Evolutionary conservation across 208 protist species (phyloP), one percentile per base, ranked within the genome.

Genomic region (Dictyostelium gargantuum): DNA sequence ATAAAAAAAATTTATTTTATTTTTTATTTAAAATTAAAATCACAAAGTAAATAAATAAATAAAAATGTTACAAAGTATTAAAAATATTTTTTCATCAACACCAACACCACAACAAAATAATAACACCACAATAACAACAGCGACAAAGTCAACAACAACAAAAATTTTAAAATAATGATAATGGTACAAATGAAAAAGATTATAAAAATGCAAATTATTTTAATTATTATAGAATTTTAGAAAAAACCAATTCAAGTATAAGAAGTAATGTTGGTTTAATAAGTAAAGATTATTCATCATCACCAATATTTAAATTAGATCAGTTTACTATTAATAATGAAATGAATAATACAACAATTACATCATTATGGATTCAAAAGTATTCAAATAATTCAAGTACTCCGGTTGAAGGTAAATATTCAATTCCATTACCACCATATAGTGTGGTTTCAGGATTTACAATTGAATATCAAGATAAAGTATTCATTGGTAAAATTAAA

Each of bases 401-500:
- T 5, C 80, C 80, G 26, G 80, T 85, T 21, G 80, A 85, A 46
- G 80, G 40, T 1, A 21, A 61, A 0, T 85, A 75, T 35, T 32
- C 0, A 11, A 74, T 85, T 32, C 80, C 80, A 54, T 35, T 85
- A 2, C 15, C 80, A 17, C 63, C 58, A 19, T 42, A 40, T 42
- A 13, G 44, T 38, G 10, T 32, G 0, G 46, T 85, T 2, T 61
- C 29, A 21, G 23, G 56, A 1, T 75, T 85, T 6, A n/a, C 15
- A 4, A 46, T 85, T 0, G 44, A 50, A 44, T 73, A 61, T 35
- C 42, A 91, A 23, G 85, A 73, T 38, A 54, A 91, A 38, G 13
- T 81, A 38, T 21, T 82, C 1, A 75, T 46, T n/a, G 73, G 48
- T n/a, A 73, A 42, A n/a, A 74, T 91, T 46, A 91, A 82, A 35